Percentiles rank a stretch among this genome's conserved stretches.
Evolutionary conservation across 202 grass and related monocot genomes (phyloP).

Genomic region (Zoysia matrella): DNA sequence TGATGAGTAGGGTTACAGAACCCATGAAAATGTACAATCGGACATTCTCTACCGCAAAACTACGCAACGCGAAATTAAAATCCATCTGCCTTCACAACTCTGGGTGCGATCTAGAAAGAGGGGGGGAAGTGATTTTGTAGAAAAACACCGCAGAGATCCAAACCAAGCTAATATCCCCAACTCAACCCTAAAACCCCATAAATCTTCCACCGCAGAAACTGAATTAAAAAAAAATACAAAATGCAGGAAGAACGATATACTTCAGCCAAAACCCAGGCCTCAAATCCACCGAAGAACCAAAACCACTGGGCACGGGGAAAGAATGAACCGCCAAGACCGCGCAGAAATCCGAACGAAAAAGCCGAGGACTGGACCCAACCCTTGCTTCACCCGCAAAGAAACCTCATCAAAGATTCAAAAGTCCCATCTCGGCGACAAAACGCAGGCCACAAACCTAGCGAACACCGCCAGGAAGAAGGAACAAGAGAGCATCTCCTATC

Average conservation of each 20-base stretch:
- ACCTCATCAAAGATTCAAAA: slow-evolving; percentile 57
- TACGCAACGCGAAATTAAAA: no score
- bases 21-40: slow-evolving; percentile 6
- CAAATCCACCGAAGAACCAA: slow-evolving; percentile 36
- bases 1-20: neutral
- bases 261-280: neutral
- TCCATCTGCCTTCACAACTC: no score
- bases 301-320: neutral
- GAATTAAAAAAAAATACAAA: slow-evolving; percentile 11
- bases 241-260: neutral
- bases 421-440: slow-evolving; percentile 35
- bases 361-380: neutral
- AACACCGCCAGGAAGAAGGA: slow-evolving; percentile 28
- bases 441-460: slow-evolving; percentile 23
- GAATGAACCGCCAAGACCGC: neutral
- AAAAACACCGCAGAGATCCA: neutral
- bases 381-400: slow-evolving; percentile 8
- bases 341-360: neutral
- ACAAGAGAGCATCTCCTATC: slow-evolving; percentile 33
- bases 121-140: neutral
- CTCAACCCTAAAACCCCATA: slow-evolving; percentile 10
- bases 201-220: slow-evolving; percentile 23
- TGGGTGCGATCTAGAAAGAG: no score
- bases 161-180: neutral
- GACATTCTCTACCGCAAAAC: slow-evolving; percentile 21